A percentile compares a stretch with the other conserved stretches of the same genome.
Conservation (phyloP, 148 eudicot species). For the Drosera capensis region DNA sequence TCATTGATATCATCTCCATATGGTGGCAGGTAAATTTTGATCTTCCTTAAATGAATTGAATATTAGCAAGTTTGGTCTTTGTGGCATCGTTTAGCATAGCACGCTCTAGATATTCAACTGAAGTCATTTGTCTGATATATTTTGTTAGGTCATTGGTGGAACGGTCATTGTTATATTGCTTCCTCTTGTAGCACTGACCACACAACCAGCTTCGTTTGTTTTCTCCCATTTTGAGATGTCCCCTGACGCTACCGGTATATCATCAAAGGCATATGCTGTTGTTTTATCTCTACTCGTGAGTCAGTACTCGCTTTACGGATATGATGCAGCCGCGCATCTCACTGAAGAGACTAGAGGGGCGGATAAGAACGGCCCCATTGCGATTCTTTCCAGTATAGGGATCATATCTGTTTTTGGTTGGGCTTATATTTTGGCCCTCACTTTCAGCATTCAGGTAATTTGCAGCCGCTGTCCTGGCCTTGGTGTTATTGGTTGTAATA, state of each 20-base stretch:
- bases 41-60: not conserved
- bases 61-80: not conserved
- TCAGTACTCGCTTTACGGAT: conserved; percentile 52
- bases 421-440: conserved; percentile 54
- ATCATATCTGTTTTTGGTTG: conserved; percentile 50
- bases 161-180: conserved; percentile 38
- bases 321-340: conserved; percentile 59
- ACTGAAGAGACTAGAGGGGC: conserved; percentile 62
- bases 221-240: conserved; percentile 37
- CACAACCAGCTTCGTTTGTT: conserved; percentile 44
- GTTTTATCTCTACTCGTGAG: conserved; percentile 40
- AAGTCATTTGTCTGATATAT: not conserved
- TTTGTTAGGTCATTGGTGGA: conserved; percentile 37
- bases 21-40: conserved; percentile 43
- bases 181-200: conserved; percentile 45
- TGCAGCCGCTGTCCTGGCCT: no score
- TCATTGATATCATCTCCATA: conserved; percentile 39
- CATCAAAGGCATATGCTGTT: conserved; percentile 31
- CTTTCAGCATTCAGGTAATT: conserved; percentile 71
- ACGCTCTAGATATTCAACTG: no score
- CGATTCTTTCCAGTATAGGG: conserved; percentile 47
- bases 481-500: not conserved
- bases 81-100: not conserved
- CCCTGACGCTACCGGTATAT: conserved; percentile 30
- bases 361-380: conserved; percentile 55